A percentile compares a stretch with the other conserved stretches of the same genome.
Evolutionary conservation across 106 monocot species (phyloP).

Genomic region (Acorus gramineus): DNA sequence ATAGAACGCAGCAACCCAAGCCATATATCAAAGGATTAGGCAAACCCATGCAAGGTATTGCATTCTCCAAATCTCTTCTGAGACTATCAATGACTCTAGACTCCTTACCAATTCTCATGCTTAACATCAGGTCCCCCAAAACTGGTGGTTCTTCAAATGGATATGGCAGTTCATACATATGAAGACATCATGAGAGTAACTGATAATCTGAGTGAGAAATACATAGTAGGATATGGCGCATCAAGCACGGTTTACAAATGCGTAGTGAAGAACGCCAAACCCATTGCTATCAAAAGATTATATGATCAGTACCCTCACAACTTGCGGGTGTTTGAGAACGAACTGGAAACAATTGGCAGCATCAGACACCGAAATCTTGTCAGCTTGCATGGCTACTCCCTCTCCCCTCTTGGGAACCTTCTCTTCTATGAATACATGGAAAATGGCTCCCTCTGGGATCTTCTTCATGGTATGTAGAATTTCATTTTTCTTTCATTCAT

Average conservation of each 20-base stretch:
- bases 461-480: constrained; percentile 61
- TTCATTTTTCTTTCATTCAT: neutral
- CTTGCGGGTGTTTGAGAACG: constrained; percentile 80
- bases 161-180: constrained; percentile 83
- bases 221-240: constrained; percentile 82
- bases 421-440: constrained; percentile 99
- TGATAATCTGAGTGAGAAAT: constrained; percentile 83
- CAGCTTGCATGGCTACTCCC: constrained; percentile 82
- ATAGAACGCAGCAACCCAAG: constrained; percentile 42
- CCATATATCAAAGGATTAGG: constrained; percentile 27
- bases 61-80: neutral
- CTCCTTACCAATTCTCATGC: neutral
- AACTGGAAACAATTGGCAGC: constrained; percentile 81
- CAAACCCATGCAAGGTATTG: constrained; percentile 30
- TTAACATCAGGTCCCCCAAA: constrained; percentile 59
- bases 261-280: constrained; percentile 59
- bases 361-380: constrained; percentile 90
- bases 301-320: constrained; percentile 65
- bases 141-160: constrained; percentile 86
- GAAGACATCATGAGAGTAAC: constrained; percentile 88
- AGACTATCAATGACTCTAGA: neutral
- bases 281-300: constrained; percentile 74
- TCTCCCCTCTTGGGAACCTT: constrained; percentile 90
- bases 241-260: constrained; percentile 94
- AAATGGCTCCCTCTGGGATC: constrained; percentile 99